These are phyloP conservation scores for Thalassiosira gravida DNA, from an alignment of 352 stramenopile genomes.

Conservation along the genomic window DNA sequence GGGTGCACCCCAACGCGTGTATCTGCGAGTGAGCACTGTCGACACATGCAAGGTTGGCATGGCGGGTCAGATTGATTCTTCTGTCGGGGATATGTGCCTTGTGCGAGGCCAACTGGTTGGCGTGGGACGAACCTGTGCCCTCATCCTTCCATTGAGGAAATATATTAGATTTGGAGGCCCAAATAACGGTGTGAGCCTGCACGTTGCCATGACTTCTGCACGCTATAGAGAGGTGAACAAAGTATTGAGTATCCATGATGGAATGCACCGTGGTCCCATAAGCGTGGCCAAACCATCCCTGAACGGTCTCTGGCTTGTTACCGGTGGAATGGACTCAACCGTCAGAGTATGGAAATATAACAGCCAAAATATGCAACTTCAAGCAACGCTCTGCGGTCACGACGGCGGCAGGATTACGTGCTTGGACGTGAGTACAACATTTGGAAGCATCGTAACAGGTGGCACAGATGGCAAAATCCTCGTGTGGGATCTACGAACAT, in stretches of 20 bases:
- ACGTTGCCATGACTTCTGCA: conserved; percentile 71
- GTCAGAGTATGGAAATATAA: conserved; percentile 85
- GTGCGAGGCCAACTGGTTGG: conserved; percentile 82
- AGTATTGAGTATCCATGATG: conserved; percentile 84
- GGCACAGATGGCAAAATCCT: conserved; percentile 82
- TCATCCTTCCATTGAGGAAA: conserved; percentile 80
- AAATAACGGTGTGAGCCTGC: conserved; percentile 84
- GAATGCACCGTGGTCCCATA: conserved; percentile 80
- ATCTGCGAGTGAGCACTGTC: conserved; percentile 64
- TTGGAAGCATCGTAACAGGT: conserved; percentile 84
- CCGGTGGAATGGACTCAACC: conserved; percentile 84
- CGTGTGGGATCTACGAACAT: conserved; percentile 84
- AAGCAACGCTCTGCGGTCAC: conserved; percentile 83
- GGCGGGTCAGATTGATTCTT: conserved; percentile 70
- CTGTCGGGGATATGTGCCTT: conserved; percentile 84
- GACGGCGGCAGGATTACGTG: conserved; percentile 83
- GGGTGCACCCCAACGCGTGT: conserved; percentile 74
- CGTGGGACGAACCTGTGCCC: conserved; percentile 76
- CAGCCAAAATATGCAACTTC: conserved; percentile 76
- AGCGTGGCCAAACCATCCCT: conserved; percentile 74
- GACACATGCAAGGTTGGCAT: conserved; percentile 84
- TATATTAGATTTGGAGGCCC: conserved; percentile 82
- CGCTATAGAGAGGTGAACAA: conserved; percentile 83
- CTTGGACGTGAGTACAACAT: conserved; percentile 81
- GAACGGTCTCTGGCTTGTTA: conserved; percentile 84